Conservation (phyloP, 2,329 filamentous ascomycete genomes). For the Graphiopsis chlorocephala region DNA sequence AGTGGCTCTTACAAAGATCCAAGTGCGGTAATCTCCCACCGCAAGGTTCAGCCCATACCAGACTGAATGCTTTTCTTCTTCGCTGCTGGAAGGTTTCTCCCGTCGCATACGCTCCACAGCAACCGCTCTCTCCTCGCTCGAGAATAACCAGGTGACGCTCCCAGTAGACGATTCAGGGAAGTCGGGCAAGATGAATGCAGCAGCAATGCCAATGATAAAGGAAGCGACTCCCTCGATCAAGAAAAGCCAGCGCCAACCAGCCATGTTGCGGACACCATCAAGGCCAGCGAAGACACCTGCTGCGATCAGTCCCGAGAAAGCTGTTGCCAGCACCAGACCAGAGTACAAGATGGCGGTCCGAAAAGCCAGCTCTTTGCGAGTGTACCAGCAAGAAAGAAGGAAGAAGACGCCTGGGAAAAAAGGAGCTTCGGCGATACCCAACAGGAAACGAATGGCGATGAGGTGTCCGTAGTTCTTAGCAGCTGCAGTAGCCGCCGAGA, state of each 20-base stretch:
- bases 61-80: background rate
- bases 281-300: conserved; percentile 11
- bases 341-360: conserved; percentile 25
- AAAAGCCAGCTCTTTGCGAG: conserved; percentile 40
- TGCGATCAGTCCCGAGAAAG: background rate
- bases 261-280: conserved; percentile 28
- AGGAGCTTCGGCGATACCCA: conserved; percentile 19
- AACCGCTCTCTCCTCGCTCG: background rate
- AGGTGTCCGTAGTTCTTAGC: conserved; percentile 24
- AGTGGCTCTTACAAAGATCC: background rate
- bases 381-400: conserved; percentile 46
- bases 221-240: conserved; percentile 17
- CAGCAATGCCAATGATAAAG: conserved; percentile 25
- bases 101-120: background rate
- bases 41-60: background rate
- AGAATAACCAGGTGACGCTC: background rate
- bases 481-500: conserved; percentile 25
- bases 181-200: conserved; percentile 44
- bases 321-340: conserved; percentile 23
- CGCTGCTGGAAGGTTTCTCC: background rate
- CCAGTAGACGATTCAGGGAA: conserved; percentile 49
- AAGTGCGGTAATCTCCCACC: background rate
- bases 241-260: conserved; percentile 8
- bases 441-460: conserved; percentile 23
- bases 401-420: conserved; percentile 28